Evolutionary conservation across 768 basidiomycete genomes (phyloP).

Genomic region (Collybia nuda): DNA sequence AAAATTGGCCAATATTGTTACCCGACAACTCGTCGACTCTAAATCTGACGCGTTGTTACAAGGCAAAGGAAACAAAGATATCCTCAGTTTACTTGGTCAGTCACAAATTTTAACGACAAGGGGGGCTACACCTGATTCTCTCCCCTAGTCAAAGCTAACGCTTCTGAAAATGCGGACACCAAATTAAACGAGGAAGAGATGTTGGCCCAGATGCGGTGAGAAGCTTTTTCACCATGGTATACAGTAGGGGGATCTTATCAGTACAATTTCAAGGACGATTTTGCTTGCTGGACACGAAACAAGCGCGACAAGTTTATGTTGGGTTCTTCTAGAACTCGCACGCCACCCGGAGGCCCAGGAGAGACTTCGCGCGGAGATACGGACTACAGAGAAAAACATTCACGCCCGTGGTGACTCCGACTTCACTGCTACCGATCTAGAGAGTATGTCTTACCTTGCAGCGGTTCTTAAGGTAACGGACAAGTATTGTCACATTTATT

Average conservation of each 20-base stretch:
- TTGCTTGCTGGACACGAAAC: constrained; percentile 60
- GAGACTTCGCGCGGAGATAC: constrained; percentile 61
- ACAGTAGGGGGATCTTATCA: neutral
- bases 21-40: constrained; percentile 43
- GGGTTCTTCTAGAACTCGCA: constrained; percentile 65
- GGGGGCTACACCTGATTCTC: neutral
- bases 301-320: constrained; percentile 55
- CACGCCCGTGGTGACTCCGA: constrained; percentile 36
- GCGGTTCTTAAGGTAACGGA: constrained; percentile 45
- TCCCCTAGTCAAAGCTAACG: constrained; percentile 42
- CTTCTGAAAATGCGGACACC: constrained; percentile 32
- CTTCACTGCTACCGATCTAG: constrained; percentile 46
- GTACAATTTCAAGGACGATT: constrained; percentile 31
- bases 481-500: neutral
- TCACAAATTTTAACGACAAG: constrained; percentile 12
- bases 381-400: constrained; percentile 30
- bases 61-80: constrained; percentile 51
- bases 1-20: constrained; percentile 41
- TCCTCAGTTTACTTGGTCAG: constrained; percentile 57
- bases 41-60: constrained; percentile 47
- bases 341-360: constrained; percentile 56
- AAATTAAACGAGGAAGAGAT: constrained; percentile 39
- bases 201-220: constrained; percentile 37
- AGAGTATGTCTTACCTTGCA: constrained; percentile 46
- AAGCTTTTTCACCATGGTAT: neutral